Conservation (phyloP, 306 rosid genomes). For the Begonia loranthoides region DNA sequence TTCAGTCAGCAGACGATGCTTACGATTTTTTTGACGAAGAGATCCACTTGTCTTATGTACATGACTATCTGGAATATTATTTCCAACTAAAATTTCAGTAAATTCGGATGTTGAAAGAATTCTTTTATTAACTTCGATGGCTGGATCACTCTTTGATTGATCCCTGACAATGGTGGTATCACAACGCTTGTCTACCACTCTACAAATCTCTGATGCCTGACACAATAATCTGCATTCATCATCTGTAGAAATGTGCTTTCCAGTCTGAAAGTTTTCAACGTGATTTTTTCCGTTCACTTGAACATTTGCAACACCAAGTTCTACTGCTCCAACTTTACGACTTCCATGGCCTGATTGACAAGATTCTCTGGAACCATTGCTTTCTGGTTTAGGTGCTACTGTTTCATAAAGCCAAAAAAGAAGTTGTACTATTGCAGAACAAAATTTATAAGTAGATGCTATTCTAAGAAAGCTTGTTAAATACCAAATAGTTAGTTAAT, state of each 20-base stretch:
- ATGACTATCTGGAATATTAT: conserved; percentile 38
- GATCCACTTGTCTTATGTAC: conserved; percentile 23
- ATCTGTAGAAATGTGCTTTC: conserved; percentile 20
- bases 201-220: conserved; percentile 11
- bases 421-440: neutral
- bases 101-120: conserved; percentile 27
- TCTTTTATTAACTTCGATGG: conserved; percentile 23
- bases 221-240: conserved; percentile 18
- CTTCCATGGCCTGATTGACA: conserved; percentile 30
- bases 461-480: neutral
- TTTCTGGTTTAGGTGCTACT: conserved; percentile 17
- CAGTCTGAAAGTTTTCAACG: conserved; percentile 27
- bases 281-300: conserved; percentile 25
- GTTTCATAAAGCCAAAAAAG: conserved; percentile 16
- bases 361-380: conserved; percentile 1
- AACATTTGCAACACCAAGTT: conserved; percentile 23
- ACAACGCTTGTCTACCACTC: conserved; percentile 10
- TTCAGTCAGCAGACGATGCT: conserved; percentile 81
- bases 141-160: conserved; percentile 16
- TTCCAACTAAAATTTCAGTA: conserved; percentile 24
- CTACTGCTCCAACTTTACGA: conserved; percentile 26
- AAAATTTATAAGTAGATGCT: neutral
- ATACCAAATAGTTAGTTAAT: neutral
- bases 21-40: conserved; percentile 56
- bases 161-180: conserved; percentile 10